These are phyloP conservation scores for Ogataea methanolica DNA, from an alignment of 805 yeast species.

Conservation along the genomic window DNA sequence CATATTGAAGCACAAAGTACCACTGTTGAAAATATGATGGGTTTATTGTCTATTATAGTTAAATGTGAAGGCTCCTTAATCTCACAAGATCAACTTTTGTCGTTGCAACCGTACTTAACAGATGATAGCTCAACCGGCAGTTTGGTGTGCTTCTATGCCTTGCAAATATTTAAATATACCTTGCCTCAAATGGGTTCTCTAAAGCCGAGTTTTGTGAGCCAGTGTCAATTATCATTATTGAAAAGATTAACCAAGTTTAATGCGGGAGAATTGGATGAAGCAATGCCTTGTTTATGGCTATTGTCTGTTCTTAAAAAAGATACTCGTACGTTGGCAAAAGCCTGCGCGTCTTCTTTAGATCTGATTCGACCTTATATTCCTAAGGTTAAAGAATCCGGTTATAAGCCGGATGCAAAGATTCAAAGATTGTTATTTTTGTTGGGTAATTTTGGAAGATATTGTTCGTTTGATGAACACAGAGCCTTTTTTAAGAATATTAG, in stretches of 20 bases:
- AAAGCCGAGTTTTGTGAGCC: conserved; percentile 45
- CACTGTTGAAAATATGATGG: conserved; percentile 35
- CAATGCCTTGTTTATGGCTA: conserved; percentile 65
- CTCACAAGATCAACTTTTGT: conserved; percentile 59
- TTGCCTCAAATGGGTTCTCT: conserved; percentile 41
- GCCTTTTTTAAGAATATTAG: conserved; percentile 37
- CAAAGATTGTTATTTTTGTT: conserved; percentile 56
- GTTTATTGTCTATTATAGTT: conserved; percentile 52
- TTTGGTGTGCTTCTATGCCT: conserved; percentile 41
- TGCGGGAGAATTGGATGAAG: conserved; percentile 61
- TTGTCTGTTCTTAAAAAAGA: conserved; percentile 45
- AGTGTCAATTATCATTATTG: conserved; percentile 49
- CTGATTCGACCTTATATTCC: conserved; percentile 44
- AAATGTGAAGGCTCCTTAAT: conserved; percentile 49
- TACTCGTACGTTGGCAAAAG: conserved; percentile 48
- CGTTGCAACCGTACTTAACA: conserved; percentile 61
- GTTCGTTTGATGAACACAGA: conserved; percentile 50
- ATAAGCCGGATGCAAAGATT: conserved; percentile 40
- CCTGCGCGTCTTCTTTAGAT: conserved; percentile 57
- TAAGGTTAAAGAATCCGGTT: conserved; percentile 5
- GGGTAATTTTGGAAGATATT: conserved; percentile 68
- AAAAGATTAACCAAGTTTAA: conserved; percentile 55
- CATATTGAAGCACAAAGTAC: conserved; percentile 23
- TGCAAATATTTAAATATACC: conserved; percentile 50
- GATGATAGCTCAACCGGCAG: conserved; percentile 40